These are phyloP conservation scores for Dalechampia spathulata DNA, from an alignment of 441 rosid genomes.

Conservation along the genomic window DNA sequence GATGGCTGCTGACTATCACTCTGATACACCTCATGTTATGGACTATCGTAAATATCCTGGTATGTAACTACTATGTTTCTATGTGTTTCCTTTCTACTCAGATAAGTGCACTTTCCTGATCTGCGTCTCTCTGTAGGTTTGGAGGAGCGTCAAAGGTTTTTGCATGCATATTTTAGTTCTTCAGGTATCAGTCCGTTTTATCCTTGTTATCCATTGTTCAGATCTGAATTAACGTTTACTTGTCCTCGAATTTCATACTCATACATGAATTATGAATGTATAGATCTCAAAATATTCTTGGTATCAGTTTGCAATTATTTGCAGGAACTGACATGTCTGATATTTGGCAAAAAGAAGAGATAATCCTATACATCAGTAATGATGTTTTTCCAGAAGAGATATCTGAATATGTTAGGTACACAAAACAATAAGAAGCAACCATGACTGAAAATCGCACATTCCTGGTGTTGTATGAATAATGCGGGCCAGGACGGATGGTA, in stretches of 20 bases:
- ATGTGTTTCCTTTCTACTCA: not conserved
- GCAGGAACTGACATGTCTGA: not conserved
- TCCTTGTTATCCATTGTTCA: not conserved
- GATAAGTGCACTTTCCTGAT: conserved; percentile 2
- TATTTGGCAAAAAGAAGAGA: not conserved
- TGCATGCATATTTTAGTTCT: conserved; percentile 48
- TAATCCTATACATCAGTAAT: not conserved
- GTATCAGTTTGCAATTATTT: not conserved
- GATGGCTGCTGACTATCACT: conserved; percentile 95
- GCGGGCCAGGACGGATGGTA: no score
- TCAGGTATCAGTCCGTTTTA: conserved; percentile 42
- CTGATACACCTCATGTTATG: conserved; percentile 81
- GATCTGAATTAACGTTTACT: not conserved
- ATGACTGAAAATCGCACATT: no score
- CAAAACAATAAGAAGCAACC: no score
- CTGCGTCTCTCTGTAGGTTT: conserved; percentile 30
- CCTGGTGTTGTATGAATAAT: no score
- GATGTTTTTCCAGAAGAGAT: no score
- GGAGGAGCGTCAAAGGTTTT: conserved; percentile 65
- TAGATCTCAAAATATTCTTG: not conserved
- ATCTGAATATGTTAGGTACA: no score
- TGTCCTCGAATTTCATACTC: not conserved
- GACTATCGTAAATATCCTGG: conserved; percentile 84
- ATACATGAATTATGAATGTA: not conserved
- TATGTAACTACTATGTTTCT: conserved; percentile 17